phyloP scores from a whole-genome alignment of 306 rosid genomes.

The Cicer judaicum region DNA sequence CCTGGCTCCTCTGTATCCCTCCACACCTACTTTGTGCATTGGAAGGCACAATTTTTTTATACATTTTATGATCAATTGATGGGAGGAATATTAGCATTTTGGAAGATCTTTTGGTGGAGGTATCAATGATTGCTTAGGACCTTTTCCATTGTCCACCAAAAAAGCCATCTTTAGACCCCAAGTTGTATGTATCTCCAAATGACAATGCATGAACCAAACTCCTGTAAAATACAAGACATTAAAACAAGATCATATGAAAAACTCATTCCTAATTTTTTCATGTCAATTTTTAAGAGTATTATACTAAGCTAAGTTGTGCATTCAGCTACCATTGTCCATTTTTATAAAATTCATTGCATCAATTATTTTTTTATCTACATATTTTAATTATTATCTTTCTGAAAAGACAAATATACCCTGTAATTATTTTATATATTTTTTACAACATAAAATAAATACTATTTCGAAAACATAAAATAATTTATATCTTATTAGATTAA shows the following conservation, averaged over 20 bases:
- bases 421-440: too few relatives aligned
- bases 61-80: slow-evolving; percentile 17
- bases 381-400: too few relatives aligned
- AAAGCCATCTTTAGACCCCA: slow-evolving; percentile 99
- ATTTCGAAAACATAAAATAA: too few relatives aligned
- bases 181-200: slow-evolving; percentile 89
- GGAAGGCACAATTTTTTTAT: slow-evolving; percentile 33
- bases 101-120: slow-evolving; percentile 96
- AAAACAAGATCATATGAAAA: not conserved
- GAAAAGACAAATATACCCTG: too few relatives aligned
- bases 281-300: not conserved
- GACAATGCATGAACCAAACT: slow-evolving; percentile 96
- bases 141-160: slow-evolving; percentile 89
- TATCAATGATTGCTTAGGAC: slow-evolving; percentile 68
- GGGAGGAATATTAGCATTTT: slow-evolving; percentile 56
- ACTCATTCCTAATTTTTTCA: not conserved
- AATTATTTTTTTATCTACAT: too few relatives aligned
- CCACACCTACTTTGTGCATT: slow-evolving; percentile 39
- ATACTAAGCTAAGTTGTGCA: not conserved
- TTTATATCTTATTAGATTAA: too few relatives aligned
- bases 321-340: too few relatives aligned
- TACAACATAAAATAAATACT: too few relatives aligned
- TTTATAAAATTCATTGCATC: too few relatives aligned
- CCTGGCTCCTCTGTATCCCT: slow-evolving; percentile 48
- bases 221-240: slow-evolving; percentile 53